Base-by-base conservation (phyloP, 2,329 filamentous ascomycete genomes). In the Fusarium xylarioides region DNA sequence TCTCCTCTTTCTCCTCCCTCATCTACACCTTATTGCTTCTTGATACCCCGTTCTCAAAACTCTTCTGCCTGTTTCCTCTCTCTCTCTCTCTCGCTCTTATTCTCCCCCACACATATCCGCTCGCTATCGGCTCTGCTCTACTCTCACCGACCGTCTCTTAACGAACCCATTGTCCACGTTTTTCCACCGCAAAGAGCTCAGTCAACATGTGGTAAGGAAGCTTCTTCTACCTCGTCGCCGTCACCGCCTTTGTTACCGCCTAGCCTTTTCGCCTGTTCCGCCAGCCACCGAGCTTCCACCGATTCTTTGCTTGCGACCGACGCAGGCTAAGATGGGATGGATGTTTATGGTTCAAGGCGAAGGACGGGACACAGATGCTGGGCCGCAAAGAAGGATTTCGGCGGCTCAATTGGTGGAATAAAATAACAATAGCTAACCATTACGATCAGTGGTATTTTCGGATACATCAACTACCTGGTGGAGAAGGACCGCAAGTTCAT, bases 401-500 rank as follows among this genome's bases (percentile, higher is more conserved):
- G 43, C 47, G 52, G 57, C 49, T 47, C 75, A 77, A 75, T 77
- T 75, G 70, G 68, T 50, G 46, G 38, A 63, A 59, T 15, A 34
- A 60, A 63, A 55, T 23, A 38, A 61, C 35, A 56, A 40, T 64
- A 43, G 74, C 80, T 82, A 74, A 82, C 73, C 54, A 50, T 70
- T 71, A 66, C 68, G 67, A 69, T 53, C 75, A 95, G 93, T 91
- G 94, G 94, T 84, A 97, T 96, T 85, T 97, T 98, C 87, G 95
- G 95, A 80, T 98, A 98, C 89, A 94, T 98, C 88, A 98, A 98
- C 88, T 98, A 98, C 86, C 88, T 98, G 83, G 95, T 98, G 83
- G 96, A 98, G 90, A 98, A 97, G 90, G 95, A 98, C 87, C 91
- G 96, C 84, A 95, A 94, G 86, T 97, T 93, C 86, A 97, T 98